These are phyloP conservation scores for Lepidium didymum DNA, from an alignment of 345 rosid genomes.

Conservation along the genomic window DNA sequence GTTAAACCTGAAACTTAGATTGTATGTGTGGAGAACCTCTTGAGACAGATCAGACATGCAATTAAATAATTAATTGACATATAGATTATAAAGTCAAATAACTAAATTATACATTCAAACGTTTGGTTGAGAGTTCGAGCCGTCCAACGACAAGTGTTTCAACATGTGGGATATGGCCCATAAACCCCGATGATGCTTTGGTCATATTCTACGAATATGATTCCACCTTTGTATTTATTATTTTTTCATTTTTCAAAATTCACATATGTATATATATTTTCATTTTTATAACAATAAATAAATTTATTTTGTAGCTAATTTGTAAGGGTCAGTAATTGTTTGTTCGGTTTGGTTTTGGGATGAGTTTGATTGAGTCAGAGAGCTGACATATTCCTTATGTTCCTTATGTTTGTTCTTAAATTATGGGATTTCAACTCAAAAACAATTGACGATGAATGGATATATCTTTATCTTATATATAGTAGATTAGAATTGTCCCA, in stretches of 20 bases:
- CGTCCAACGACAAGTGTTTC: neutral
- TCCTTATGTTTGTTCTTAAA: no score
- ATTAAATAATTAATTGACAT: neutral
- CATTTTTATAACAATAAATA: no score
- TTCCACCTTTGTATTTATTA: neutral
- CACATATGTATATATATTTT: neutral
- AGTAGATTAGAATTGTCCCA: no score
- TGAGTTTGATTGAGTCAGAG: no score
- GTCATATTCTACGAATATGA: slow-evolving; percentile 18
- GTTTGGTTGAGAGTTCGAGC: slow-evolving; percentile 18
- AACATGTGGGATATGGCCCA: slow-evolving; percentile 16
- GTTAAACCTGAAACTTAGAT: neutral
- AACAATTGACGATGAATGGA: no score
- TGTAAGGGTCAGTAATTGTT: no score
- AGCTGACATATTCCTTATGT: no score
- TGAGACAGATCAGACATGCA: neutral
- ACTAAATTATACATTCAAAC: neutral
- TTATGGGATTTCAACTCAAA: no score
- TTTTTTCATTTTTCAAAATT: neutral
- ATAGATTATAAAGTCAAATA: slow-evolving; percentile 3
- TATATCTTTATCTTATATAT: no score
- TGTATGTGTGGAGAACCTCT: slow-evolving; percentile 4
- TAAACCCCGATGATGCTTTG: slow-evolving; percentile 3
- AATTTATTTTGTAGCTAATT: neutral
- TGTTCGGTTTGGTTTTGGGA: no score